These are phyloP conservation scores for Dendrobium chrysotoxum DNA, from an alignment of 106 monocot genomes.

Conservation along the genomic window DNA sequence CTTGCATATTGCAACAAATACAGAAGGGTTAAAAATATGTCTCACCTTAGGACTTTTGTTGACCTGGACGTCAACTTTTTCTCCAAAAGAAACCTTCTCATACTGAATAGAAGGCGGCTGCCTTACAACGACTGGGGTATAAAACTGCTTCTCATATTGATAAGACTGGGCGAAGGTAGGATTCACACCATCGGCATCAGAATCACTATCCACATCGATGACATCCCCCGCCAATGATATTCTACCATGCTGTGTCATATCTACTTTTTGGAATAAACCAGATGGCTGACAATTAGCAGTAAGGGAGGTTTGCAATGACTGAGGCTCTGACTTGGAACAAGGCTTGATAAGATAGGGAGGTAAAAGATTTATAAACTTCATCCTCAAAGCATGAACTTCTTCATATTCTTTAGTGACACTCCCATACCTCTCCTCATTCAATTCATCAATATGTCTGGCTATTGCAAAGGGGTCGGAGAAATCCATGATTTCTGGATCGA, in stretches of 20 bases:
- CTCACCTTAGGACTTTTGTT: background rate
- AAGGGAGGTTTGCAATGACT: background rate
- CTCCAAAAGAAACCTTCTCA: constrained; percentile 8
- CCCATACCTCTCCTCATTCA: constrained; percentile 8
- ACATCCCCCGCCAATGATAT: background rate
- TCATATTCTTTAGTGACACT: constrained; percentile 3
- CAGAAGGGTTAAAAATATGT: background rate
- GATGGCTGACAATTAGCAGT: background rate
- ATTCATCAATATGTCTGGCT: constrained; percentile 9
- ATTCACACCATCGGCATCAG: constrained; percentile 6
- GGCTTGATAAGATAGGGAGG: constrained; percentile 4
- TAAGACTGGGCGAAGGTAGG: background rate
- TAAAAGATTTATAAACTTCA: constrained; percentile 6
- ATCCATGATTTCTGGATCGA: background rate
- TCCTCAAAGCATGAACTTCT: constrained; percentile 11
- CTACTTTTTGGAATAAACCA: constrained; percentile 1
- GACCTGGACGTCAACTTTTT: constrained; percentile 3
- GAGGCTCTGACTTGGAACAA: constrained; percentile 4
- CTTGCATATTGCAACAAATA: background rate
- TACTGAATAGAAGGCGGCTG: constrained; percentile 8
- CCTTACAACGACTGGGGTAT: constrained; percentile 1
- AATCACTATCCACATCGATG: constrained; percentile 8
- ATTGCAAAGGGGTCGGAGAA: constrained; percentile 3
- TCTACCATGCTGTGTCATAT: background rate
- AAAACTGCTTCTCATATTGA: constrained; percentile 3